These are phyloP conservation scores for Primulina eburnea DNA, from an alignment of 257 asterid species.

Conservation along the genomic window DNA sequence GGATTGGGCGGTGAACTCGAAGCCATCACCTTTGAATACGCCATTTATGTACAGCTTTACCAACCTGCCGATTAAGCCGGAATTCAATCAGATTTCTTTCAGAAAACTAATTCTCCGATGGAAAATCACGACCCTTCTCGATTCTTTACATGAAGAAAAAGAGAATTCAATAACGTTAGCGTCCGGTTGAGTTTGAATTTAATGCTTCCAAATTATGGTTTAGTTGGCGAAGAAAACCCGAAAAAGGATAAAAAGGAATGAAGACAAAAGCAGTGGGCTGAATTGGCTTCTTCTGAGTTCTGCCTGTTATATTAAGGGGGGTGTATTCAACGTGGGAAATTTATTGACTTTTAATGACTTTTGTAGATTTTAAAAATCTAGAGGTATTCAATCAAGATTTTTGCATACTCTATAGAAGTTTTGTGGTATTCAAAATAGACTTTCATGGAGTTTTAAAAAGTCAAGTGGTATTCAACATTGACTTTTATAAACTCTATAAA, in stretches of 20 bases:
- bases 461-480: too few species aligned
- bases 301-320: not conserved
- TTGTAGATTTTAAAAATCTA: too few species aligned
- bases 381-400: too few species aligned
- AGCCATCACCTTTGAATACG: slow-evolving; percentile 94
- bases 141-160: not conserved
- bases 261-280: not conserved
- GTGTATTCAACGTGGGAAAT: too few species aligned
- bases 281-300: not conserved
- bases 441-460: too few species aligned
- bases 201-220: not conserved
- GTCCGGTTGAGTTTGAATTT: not conserved
- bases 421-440: too few species aligned
- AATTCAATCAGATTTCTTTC: slow-evolving; percentile 5
- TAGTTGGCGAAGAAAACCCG: not conserved
- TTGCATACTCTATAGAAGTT: too few species aligned
- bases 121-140: not conserved
- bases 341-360: too few species aligned
- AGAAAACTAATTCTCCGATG: not conserved
- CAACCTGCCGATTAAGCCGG: slow-evolving; percentile 36
- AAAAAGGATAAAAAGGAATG: not conserved
- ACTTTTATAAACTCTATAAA: too few species aligned
- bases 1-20: slow-evolving; percentile 88
- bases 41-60: slow-evolving; percentile 37
- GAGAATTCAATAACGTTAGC: not conserved